Conservation (phyloP, 2,329 filamentous ascomycete genomes). For the Nemania diffusa region DNA sequence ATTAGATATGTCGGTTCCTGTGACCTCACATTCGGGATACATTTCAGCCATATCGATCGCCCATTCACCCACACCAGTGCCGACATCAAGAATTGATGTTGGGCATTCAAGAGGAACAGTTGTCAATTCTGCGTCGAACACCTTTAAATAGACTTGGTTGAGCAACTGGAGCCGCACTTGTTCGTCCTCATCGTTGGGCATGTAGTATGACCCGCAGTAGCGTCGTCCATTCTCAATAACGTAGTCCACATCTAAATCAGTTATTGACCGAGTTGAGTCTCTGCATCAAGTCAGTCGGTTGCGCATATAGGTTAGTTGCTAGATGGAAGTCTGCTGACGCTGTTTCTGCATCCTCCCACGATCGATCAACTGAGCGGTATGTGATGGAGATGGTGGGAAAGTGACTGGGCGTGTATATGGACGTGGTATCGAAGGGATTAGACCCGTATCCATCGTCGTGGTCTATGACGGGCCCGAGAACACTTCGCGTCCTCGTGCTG, state of each 20-base stretch:
- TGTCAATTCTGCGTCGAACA: constrained; percentile 58
- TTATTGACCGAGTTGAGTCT: constrained; percentile 59
- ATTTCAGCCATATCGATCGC: constrained; percentile 64
- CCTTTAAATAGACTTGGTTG: constrained; percentile 70
- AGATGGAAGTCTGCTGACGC: constrained; percentile 51
- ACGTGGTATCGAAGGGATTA: constrained; percentile 53
- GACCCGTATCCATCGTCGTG: constrained; percentile 40
- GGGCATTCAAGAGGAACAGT: constrained; percentile 56
- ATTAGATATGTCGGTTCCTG: constrained; percentile 68
- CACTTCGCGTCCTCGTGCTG: constrained; percentile 45
- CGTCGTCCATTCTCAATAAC: constrained; percentile 70
- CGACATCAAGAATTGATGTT: constrained; percentile 65
- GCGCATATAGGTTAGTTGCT: neutral
- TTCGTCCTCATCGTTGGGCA: constrained; percentile 74
- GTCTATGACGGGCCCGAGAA: constrained; percentile 41
- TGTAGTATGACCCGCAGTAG: constrained; percentile 70
- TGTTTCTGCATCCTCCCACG: constrained; percentile 50
- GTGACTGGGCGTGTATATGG: constrained; percentile 56
- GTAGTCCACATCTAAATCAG: constrained; percentile 64
- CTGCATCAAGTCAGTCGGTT: constrained; percentile 38
- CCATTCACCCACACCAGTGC: constrained; percentile 67
- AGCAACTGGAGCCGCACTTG: constrained; percentile 70
- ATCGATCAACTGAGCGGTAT: constrained; percentile 51
- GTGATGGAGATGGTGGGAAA: constrained; percentile 52
- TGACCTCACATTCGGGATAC: constrained; percentile 65